These are phyloP conservation scores for Leptographium procerum DNA, from an alignment of 2,329 filamentous ascomycete genomes.

Conservation along the genomic window DNA sequence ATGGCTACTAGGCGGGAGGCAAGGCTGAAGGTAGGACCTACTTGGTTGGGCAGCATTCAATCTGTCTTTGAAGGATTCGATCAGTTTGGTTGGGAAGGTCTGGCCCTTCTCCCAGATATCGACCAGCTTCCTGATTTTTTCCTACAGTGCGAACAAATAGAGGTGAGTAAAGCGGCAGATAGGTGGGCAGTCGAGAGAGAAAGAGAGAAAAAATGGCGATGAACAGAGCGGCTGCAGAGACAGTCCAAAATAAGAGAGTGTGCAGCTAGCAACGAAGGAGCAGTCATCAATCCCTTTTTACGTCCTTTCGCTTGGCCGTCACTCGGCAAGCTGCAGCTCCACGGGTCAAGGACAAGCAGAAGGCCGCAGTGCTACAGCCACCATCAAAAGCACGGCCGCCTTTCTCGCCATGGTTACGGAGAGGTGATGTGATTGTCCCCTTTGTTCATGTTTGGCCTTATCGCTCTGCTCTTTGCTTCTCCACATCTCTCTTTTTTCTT, in stretches of 20 bases:
- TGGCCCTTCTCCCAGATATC: constrained; percentile 97
- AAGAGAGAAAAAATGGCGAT: background rate
- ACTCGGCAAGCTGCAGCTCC: background rate
- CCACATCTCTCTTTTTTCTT: too few species aligned
- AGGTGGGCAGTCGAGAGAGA: background rate
- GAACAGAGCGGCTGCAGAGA: background rate
- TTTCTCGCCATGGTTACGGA: background rate
- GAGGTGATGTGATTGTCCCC: too few species aligned
- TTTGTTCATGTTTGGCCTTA: too few species aligned
- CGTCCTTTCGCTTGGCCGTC: background rate
- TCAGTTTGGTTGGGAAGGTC: constrained; percentile 74
- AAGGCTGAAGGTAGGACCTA: constrained; percentile 36
- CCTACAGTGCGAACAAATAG: constrained; percentile 44
- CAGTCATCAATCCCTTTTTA: background rate
- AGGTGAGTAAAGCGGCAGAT: constrained; percentile 24
- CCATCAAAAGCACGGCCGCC: background rate
- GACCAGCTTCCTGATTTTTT: constrained; percentile 89
- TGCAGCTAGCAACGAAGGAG: background rate
- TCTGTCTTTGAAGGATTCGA: constrained; percentile 73
- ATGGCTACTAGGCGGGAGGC: background rate
- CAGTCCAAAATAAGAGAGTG: background rate
- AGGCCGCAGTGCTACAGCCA: background rate
- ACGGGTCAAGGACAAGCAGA: background rate
- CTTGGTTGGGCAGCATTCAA: constrained; percentile 50
- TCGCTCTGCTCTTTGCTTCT: background rate